Evolutionary conservation across 345 rosid species (phyloP), one percentile per base, ranked within the genome.

Genomic region (Populus deltoides): DNA sequence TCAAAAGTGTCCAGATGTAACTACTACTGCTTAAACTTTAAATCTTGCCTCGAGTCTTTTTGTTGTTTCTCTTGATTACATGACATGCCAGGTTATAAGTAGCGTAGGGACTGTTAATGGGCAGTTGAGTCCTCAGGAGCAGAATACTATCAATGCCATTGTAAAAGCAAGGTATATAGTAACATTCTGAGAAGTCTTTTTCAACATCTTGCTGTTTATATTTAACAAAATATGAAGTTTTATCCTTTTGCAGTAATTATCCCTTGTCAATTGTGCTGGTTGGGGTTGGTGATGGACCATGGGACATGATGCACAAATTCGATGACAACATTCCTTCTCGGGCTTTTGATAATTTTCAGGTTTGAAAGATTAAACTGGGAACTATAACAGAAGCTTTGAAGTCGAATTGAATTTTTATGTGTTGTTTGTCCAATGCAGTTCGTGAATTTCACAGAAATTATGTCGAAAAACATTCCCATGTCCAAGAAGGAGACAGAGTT

Each of bases 251-350:
- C 29, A 80, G 83, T 65, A 8, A 80, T 7, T 70, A 70, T 75
- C 83, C 83, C 29, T 8, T 80, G 33, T 80, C 83, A 20, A 80
- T 80, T 7, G 75, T 80, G 31, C 71, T 80, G 27, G 82, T 79
- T 57, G 82, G 82, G 9, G 82, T 74, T 27, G 82, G 82, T 68
- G 82, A 79, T 51, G 83, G 83, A 47, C 83, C 83, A 1, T 80
- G 83, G 83, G 79, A 80, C 16, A 80, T 75, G 76, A 80, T 80
- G 79, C 74, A 53, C 16, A 55, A 75, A 63, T 80, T 80, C 20
- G 79, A 80, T 13, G 76, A 80, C 31, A 80, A 68, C 53, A 75
- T 80, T 38, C 79, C 79, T 75, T 24, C 57, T 38, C 83, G 83
- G 15, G 29, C 72, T 49, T 80, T 75, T 33, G 83, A 80, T 51